Percentiles rank a stretch among this genome's conserved stretches.
phyloP scores from a whole-genome alignment of 345 rosid genomes.

The Boechera stricta region DNA sequence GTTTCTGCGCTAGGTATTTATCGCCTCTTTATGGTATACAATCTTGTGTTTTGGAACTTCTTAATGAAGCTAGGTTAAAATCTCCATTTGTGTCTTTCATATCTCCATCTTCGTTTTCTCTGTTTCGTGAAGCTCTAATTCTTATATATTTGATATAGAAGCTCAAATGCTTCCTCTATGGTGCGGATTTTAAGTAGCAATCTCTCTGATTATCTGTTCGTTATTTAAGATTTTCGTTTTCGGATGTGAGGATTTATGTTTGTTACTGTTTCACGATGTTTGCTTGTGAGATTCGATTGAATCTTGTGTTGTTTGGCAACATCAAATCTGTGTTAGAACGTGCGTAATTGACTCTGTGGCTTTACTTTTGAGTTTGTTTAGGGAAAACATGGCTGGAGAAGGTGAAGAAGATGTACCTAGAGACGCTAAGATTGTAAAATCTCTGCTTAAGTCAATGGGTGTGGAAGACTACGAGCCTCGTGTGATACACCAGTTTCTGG shows the following conservation, averaged over 20 bases:
- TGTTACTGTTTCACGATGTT: neutral
- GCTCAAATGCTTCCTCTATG: neutral
- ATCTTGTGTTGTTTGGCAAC: slow-evolving; percentile 2
- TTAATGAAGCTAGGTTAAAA: slow-evolving; percentile 21
- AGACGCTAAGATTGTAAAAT: slow-evolving; percentile 83
- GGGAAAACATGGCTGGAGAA: slow-evolving; percentile 57
- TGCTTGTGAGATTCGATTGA: neutral
- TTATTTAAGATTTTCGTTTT: too few species aligned
- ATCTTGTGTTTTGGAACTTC: neutral
- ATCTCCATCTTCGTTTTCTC: slow-evolving; percentile 10
- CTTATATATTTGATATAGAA: neutral
- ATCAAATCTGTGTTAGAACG: slow-evolving; percentile 11
- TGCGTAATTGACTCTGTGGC: neutral
- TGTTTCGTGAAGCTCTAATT: neutral
- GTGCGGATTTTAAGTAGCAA: too few species aligned
- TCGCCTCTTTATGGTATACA: neutral
- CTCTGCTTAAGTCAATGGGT: slow-evolving; percentile 89
- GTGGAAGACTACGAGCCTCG: slow-evolving; percentile 93
- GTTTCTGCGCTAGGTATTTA: slow-evolving; percentile 1
- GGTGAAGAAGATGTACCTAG: slow-evolving; percentile 74
- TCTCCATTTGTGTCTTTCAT: neutral
- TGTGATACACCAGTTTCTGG: slow-evolving; percentile 83
- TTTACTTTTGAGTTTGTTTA: neutral
- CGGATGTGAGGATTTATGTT: too few species aligned
- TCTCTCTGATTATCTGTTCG: too few species aligned